Evolutionary conservation across 2,329 filamentous ascomycete genomes (phyloP).

Genomic region (Ophiosphaerella korrae): DNA sequence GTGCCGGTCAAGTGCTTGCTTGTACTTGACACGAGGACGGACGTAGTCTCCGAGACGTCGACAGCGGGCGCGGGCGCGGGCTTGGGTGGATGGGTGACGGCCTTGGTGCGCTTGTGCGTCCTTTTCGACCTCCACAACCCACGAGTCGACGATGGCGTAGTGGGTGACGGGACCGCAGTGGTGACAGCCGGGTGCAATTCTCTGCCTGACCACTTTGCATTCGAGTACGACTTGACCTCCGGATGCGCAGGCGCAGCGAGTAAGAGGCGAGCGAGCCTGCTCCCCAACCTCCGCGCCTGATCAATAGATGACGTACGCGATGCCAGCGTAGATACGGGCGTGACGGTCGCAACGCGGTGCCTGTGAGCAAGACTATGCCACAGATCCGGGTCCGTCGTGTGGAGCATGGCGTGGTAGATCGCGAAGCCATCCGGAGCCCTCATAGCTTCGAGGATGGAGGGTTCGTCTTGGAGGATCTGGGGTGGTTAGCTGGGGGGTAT

Average conservation of each 20-base stretch:
- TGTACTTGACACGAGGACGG: no score
- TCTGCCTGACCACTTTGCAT: not conserved
- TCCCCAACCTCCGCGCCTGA: constrained; percentile 2
- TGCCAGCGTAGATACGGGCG: not conserved
- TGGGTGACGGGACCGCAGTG: no score
- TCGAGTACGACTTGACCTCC: constrained; percentile 15
- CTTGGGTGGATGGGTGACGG: no score
- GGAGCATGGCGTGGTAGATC: not conserved
- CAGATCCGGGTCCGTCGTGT: not conserved
- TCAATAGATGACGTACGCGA: not conserved
- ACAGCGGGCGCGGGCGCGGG: no score
- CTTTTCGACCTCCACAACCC: no score
- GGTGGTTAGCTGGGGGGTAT: not conserved
- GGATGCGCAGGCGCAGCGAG: constrained; percentile 17
- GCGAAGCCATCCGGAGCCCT: not conserved
- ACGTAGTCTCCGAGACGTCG: no score
- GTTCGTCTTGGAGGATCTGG: not conserved
- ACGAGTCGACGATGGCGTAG: no score
- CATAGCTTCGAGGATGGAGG: not conserved
- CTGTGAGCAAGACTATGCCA: not conserved
- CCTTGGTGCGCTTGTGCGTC: no score
- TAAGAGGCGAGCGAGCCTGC: constrained; percentile 16
- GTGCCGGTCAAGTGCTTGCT: not conserved
- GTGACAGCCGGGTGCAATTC: no score
- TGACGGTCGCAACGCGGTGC: not conserved